Base-by-base conservation (phyloP, 129 eudicot species). In the Ambrosia artemisiifolia region DNA sequence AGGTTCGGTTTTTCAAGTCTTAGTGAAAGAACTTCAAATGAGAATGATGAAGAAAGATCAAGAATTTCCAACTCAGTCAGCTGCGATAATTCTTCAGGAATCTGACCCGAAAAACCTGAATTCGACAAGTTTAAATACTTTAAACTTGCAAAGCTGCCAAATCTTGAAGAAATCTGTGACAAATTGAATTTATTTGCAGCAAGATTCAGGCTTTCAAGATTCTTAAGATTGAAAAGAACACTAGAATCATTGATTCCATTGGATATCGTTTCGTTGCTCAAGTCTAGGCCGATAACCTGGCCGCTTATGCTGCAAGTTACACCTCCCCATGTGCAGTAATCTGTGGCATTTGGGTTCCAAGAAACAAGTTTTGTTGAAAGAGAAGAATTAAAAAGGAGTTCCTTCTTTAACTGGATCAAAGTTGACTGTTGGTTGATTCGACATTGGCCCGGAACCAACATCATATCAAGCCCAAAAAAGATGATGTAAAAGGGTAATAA, bases 281-380 rank as follows among this genome's bases (percentile, higher is more conserved):
- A 83, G 16, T 85, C 89, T 35, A 90, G 79, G 19, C 81, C 77
- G 28, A 65, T 62, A 5, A 90, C 84, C 13, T 50, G 78, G 5
- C 96, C 91, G 4, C 53, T 55, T 1, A 0, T 11, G 33, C 71
- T 75, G 75, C 88, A 82, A 17, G 0, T 74, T 5, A 86, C 85
- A 47, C 92, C 92, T 13, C 14, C 35, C 92, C 90, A 84, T 3
- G 12, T n/a, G 78, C 96, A 86, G 44, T 93, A 89, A 42, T 90
- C 87, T 14, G 35, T 19, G 5, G 18, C 38, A 54, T 44, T 69
- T 24, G 55, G 47, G 20, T 75, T 79, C 96, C 93, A 90, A 1
- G 51, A 9, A 3, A 55, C 81, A 0, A 87, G 44, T 72, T 79
- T 87, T 30, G 49, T 63, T 4, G 92, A 86, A 40, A 10, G 20